A percentile compares a stretch with the other conserved stretches of the same genome.
Evolutionary conservation across 176 grass and related monocot genomes (phyloP).

Genomic region (Saccharum spontaneum): DNA sequence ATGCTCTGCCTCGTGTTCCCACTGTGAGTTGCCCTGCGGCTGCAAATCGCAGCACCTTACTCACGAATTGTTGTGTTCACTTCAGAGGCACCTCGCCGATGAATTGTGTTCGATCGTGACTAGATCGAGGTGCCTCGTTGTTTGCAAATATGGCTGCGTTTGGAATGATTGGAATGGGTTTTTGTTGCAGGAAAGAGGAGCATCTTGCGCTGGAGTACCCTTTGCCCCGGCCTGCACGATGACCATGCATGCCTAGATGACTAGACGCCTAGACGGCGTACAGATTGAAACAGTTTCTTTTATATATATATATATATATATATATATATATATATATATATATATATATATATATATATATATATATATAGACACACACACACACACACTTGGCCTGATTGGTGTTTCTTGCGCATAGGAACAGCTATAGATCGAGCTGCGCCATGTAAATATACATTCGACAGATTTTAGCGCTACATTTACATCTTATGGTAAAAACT

Average conservation of each 20-base stretch:
- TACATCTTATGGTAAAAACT: too few relatives aligned
- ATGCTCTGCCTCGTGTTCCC: constrained; percentile 49
- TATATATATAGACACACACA: too few relatives aligned
- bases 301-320: too few relatives aligned
- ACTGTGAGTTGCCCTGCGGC: constrained; percentile 13
- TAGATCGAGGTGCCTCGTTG: neutral
- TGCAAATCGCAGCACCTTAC: neutral
- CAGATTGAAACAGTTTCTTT: neutral
- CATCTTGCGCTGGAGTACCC: neutral
- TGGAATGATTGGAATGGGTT: neutral
- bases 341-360: too few relatives aligned
- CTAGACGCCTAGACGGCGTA: neutral
- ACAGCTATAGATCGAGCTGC: neutral
- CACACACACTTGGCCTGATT: too few relatives aligned
- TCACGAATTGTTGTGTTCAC: neutral
- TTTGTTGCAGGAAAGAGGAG: constrained; percentile 46
- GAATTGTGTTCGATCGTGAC: too few relatives aligned
- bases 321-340: too few relatives aligned
- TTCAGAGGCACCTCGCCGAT: too few relatives aligned
- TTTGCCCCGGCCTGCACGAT: neutral
- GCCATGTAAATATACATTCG: neutral
- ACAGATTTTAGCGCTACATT: too few relatives aligned
- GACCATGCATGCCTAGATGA: neutral
- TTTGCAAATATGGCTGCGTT: neutral
- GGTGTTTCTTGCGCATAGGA: neutral